Conservation (phyloP, 2,329 filamentous ascomycete genomes). For the Aspergillus clavatus region DNA sequence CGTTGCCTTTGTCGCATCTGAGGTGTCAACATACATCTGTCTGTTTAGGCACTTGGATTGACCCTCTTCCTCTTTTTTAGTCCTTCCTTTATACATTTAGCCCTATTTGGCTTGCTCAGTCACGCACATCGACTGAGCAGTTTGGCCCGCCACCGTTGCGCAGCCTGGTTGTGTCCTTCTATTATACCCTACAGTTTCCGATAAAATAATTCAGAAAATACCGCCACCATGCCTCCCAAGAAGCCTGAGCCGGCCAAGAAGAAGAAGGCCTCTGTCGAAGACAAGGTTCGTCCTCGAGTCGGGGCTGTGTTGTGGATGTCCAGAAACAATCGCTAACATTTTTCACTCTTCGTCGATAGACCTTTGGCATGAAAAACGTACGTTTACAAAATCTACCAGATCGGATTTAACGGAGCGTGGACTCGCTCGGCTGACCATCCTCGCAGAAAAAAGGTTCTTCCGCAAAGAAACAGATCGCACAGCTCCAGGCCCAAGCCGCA, state of each 20-base stretch:
- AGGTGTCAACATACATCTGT: neutral
- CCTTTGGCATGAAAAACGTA: conserved; percentile 98
- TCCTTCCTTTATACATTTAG: conserved; percentile 1
- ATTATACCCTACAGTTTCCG: conserved; percentile 4
- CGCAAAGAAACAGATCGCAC: conserved; percentile 85
- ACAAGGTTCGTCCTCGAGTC: conserved; percentile 55
- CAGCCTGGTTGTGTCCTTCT: conserved; percentile 14
- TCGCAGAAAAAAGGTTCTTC: conserved; percentile 78
- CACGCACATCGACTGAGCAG: conserved; percentile 2
- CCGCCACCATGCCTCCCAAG: conserved; percentile 46
- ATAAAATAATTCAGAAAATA: conserved; percentile 7
- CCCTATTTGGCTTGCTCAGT: conserved; percentile 3
- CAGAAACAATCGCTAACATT: conserved; percentile 15
- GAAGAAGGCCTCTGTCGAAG: conserved; percentile 60
- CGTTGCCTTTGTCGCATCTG: conserved; percentile 1
- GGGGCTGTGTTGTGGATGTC: conserved; percentile 5
- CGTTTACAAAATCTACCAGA: conserved; percentile 17
- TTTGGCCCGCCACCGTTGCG: conserved; percentile 5
- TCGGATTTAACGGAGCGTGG: neutral
- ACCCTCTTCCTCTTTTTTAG: conserved; percentile 11
- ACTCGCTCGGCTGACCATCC: conserved; percentile 15
- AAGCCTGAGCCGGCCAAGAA: conserved; percentile 45
- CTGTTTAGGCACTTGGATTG: conserved; percentile 3
- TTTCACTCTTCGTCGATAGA: conserved; percentile 45
- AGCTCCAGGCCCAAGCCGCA: conserved; percentile 69